phyloP scores from a whole-genome alignment of 2,329 filamentous ascomycete genomes.

The Colletotrichum costaricense region DNA sequence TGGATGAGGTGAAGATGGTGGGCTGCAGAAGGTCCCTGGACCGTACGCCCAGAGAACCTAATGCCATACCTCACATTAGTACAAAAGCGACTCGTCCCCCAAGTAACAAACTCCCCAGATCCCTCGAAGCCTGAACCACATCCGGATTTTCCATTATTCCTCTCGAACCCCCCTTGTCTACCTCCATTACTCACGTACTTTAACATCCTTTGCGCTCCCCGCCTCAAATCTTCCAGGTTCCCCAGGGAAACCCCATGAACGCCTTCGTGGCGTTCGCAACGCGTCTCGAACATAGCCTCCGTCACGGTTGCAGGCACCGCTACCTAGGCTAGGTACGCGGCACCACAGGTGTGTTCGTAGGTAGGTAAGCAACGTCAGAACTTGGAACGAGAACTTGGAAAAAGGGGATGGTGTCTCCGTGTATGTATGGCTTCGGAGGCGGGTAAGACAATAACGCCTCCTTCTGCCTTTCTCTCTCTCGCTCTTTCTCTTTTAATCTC shows the following conservation, averaged over 20 bases:
- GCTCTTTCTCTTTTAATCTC: too few species aligned
- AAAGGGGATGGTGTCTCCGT: not conserved
- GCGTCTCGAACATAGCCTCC: not conserved
- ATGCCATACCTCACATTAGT: not conserved
- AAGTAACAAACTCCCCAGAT: not conserved
- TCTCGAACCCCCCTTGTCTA: not conserved
- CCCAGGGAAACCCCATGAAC: slow-evolving; percentile 8
- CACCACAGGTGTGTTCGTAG: too few species aligned
- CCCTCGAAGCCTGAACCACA: not conserved
- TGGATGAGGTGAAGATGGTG: too few species aligned
- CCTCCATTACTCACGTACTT: too few species aligned
- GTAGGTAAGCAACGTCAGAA: too few species aligned
- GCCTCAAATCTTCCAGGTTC: not conserved
- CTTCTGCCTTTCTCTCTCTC: not conserved
- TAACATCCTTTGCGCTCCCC: not conserved
- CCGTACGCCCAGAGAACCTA: not conserved
- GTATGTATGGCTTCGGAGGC: not conserved
- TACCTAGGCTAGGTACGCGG: not conserved
- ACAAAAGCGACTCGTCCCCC: not conserved
- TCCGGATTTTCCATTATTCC: not conserved
- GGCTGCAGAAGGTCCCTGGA: not conserved
- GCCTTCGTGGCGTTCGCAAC: slow-evolving; percentile 8
- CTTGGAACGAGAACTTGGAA: not conserved
- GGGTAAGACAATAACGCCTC: not conserved
- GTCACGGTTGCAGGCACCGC: not conserved